A percentile compares a stretch with the other conserved stretches of the same genome.
Conservation (phyloP, 73 alveolate species). For the Paraurostyla sp. region DNA sequence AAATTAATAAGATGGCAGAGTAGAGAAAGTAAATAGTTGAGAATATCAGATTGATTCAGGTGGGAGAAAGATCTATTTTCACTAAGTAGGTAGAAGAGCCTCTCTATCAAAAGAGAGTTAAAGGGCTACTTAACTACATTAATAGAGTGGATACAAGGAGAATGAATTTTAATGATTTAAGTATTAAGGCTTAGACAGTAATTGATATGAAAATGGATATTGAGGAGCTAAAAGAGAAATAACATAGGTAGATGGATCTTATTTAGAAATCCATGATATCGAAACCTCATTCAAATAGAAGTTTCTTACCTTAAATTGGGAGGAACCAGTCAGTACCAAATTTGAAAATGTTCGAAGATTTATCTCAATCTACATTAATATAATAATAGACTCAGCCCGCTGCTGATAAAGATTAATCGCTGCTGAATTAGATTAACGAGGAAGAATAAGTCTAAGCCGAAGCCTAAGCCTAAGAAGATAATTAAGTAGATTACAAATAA, state of each 20-base stretch:
- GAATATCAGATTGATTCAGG: background rate
- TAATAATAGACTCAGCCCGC: no score
- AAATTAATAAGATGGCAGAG: constrained; percentile 17
- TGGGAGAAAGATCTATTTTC: background rate
- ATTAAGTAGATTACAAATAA: background rate
- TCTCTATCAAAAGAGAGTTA: background rate
- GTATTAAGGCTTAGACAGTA: constrained; percentile 42
- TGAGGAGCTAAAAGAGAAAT: background rate
- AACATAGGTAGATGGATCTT: background rate
- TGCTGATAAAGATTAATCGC: no score
- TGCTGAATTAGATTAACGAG: no score
- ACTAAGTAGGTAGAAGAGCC: constrained; percentile 6
- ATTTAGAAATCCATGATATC: background rate
- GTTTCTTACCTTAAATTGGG: no score
- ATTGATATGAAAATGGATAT: constrained; percentile 7
- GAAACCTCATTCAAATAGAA: background rate
- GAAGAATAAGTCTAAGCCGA: no score
- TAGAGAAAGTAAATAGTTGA: background rate
- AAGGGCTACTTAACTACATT: background rate
- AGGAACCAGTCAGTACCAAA: no score
- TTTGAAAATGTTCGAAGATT: no score
- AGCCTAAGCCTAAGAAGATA: background rate
- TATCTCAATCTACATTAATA: no score
- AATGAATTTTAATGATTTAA: constrained; percentile 18
- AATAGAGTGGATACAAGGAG: constrained; percentile 23